Evolutionary conservation across 768 basidiomycete species (phyloP).

Genomic region (Podaxis sp.): DNA sequence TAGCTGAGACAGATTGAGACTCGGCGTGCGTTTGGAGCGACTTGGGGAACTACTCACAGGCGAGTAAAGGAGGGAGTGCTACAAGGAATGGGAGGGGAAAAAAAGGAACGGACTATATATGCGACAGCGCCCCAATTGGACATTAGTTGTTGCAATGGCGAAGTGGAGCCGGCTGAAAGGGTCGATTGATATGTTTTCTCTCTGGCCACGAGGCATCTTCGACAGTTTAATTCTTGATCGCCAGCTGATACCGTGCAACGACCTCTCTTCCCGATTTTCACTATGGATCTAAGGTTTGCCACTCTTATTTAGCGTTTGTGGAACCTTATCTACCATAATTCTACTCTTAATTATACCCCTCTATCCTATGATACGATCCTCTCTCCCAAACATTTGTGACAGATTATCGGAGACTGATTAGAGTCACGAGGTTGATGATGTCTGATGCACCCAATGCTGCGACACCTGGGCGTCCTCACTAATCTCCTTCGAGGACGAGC

Average conservation of each 20-base stretch:
- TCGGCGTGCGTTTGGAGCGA: neutral
- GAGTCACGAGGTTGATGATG: neutral
- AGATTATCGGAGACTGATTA: neutral
- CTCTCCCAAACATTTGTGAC: neutral
- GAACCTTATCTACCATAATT: neutral
- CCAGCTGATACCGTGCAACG: neutral
- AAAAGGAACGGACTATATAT: conserved; percentile 10
- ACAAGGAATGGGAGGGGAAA: conserved; percentile 13
- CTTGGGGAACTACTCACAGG: neutral
- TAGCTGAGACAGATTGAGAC: conserved; percentile 6
- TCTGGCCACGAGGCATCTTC: conserved; percentile 8
- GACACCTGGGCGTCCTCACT: neutral
- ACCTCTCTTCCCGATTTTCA: neutral
- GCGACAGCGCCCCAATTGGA: conserved; percentile 1
- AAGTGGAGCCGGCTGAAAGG: conserved; percentile 9
- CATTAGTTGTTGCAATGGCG: neutral
- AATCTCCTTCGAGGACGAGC: neutral
- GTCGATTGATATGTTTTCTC: conserved; percentile 5
- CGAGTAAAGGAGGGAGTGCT: conserved; percentile 8
- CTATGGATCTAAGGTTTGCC: conserved; percentile 5
- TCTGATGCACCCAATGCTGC: neutral
- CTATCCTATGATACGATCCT: neutral
- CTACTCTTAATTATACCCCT: neutral
- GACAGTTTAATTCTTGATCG: conserved; percentile 5
- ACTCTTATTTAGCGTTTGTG: neutral